Evolutionary conservation across 768 basidiomycete species (phyloP).

Genomic region (Kondoa malvinella): DNA sequence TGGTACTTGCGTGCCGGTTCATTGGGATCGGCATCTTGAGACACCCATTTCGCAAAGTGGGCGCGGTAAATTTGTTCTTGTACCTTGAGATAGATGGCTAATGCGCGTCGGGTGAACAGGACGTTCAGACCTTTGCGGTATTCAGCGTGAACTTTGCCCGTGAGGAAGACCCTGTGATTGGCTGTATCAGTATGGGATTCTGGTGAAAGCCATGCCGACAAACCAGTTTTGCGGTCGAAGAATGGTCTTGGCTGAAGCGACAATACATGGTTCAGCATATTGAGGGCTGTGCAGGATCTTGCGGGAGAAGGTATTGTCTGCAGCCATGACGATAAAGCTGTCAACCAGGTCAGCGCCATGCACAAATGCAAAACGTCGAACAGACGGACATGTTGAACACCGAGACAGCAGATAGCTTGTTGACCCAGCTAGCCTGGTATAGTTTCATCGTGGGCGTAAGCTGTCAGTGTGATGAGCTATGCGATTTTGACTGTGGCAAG

Average conservation of each 20-base stretch:
- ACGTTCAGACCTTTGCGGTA: slow-evolving; percentile 79
- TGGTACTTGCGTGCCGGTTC: slow-evolving; percentile 42
- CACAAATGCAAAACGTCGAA: not conserved
- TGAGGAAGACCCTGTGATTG: slow-evolving; percentile 74
- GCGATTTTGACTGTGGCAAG: no score
- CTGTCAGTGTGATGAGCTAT: slow-evolving; percentile 40
- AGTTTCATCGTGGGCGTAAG: slow-evolving; percentile 76
- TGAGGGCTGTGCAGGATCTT: slow-evolving; percentile 90
- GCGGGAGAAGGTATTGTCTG: slow-evolving; percentile 76
- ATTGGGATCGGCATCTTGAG: slow-evolving; percentile 28
- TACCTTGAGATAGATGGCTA: slow-evolving; percentile 65
- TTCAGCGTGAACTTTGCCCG: slow-evolving; percentile 77
- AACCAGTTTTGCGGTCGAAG: slow-evolving; percentile 76
- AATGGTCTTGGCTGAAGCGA: slow-evolving; percentile 73
- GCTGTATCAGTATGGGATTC: not conserved
- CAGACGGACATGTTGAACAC: slow-evolving; percentile 85
- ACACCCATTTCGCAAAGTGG: slow-evolving; percentile 58
- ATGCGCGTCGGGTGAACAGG: slow-evolving; percentile 84
- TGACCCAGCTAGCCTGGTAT: slow-evolving; percentile 85
- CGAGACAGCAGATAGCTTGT: slow-evolving; percentile 69
- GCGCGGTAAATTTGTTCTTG: slow-evolving; percentile 68
- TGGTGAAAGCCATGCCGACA: slow-evolving; percentile 18
- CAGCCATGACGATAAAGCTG: slow-evolving; percentile 97
- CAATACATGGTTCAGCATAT: slow-evolving; percentile 84
- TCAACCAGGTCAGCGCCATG: not conserved